Percentiles rank a stretch among this genome's conserved stretches.
These are phyloP conservation scores for Apiotrichum montevideense DNA, from an alignment of 1,284 basidiomycete species.

Conservation along the genomic window DNA sequence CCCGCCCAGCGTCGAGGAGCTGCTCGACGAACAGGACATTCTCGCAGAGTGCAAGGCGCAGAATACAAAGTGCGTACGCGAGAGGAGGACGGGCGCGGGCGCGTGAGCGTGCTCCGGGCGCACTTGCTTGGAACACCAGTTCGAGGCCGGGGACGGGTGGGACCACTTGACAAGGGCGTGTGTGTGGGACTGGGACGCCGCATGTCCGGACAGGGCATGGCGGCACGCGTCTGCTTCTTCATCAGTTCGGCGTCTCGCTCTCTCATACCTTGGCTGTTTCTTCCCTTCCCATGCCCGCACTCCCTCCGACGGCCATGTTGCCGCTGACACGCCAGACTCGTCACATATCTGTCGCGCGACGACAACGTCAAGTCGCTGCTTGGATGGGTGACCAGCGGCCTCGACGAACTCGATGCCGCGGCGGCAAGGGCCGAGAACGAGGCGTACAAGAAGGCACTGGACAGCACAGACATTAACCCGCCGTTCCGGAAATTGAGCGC, in stretches of 20 bases:
- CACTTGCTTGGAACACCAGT: no score
- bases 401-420: slow-evolving; percentile 43
- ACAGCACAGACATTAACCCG: slow-evolving; percentile 26
- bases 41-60: slow-evolving; percentile 93
- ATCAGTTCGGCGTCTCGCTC: no score
- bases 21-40: slow-evolving; percentile 90
- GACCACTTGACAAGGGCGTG: no score
- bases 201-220: no score
- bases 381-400: slow-evolving; percentile 42
- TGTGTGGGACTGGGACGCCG: no score
- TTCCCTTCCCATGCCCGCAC: no score
- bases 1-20: slow-evolving; percentile 64
- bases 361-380: slow-evolving; percentile 41
- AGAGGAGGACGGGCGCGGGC: no score
- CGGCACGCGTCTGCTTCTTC: no score
- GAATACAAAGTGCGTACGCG: slow-evolving; percentile 56
- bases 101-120: no score
- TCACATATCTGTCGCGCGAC: slow-evolving; percentile 39
- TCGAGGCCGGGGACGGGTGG: no score
- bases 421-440: slow-evolving; percentile 29
- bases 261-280: no score
- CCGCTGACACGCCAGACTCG: slow-evolving; percentile 25
- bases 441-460: slow-evolving; percentile 24
- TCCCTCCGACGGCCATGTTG: not conserved
- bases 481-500: slow-evolving; percentile 21